Evolutionary conservation across 768 basidiomycete genomes (phyloP).

Genomic region (Hirschioporus abietinus): DNA sequence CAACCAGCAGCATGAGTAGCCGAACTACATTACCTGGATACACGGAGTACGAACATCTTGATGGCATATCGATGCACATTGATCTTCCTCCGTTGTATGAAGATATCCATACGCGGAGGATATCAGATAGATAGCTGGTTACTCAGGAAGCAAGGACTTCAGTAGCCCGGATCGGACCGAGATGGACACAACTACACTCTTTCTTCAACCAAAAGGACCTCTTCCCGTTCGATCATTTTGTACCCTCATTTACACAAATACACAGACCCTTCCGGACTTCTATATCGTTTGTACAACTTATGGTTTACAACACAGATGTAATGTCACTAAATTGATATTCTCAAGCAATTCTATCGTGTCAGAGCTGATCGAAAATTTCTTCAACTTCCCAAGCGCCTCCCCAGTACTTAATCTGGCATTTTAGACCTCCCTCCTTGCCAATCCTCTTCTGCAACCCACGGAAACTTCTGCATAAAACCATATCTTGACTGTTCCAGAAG

Average conservation of each 20-base stretch:
- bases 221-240: too few species aligned
- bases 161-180: too few species aligned
- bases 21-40: not conserved
- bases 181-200: too few species aligned
- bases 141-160: too few species aligned
- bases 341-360: constrained; percentile 1
- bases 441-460: constrained; percentile 81
- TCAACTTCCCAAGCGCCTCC: constrained; percentile 96
- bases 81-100: not conserved
- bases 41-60: not conserved
- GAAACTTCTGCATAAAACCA: constrained; percentile 71
- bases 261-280: too few species aligned
- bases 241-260: too few species aligned
- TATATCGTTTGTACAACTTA: too few species aligned
- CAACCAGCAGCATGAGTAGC: not conserved
- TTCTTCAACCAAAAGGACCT: too few species aligned
- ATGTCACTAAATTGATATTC: too few species aligned
- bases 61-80: not conserved
- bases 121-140: not conserved
- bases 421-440: constrained; percentile 70
- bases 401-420: constrained; percentile 78
- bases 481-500: constrained; percentile 57
- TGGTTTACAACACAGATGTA: too few species aligned
- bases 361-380: constrained; percentile 56
- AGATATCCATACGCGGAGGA: not conserved